A percentile compares a stretch with the other conserved stretches of the same genome.
Conservation (phyloP, 257 asterid genomes). For the Solanum chmielewskii region DNA sequence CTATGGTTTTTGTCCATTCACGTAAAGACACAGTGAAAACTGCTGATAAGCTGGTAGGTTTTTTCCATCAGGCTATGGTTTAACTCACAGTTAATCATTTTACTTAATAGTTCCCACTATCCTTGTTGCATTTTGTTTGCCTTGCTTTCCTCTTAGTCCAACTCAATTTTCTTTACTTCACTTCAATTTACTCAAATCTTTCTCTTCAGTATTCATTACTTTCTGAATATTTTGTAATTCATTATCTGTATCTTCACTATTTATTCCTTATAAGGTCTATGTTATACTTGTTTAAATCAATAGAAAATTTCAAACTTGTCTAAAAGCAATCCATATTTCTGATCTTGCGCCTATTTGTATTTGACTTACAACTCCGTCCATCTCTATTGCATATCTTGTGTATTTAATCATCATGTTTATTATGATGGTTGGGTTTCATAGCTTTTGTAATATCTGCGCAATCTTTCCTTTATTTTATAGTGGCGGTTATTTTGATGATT, state of each 20-base stretch:
- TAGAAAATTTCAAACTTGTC: background rate
- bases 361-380: background rate
- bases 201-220: background rate
- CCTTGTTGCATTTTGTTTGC: background rate
- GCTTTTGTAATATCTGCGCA: background rate
- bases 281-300: background rate
- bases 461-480: background rate
- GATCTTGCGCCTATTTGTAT: background rate
- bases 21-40: slow-evolving; percentile 97
- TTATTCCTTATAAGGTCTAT: background rate
- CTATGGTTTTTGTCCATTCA: slow-evolving; percentile 96
- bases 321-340: background rate
- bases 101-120: background rate
- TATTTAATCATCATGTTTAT: background rate
- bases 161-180: background rate
- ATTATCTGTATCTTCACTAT: background rate
- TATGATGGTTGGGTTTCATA: background rate
- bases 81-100: background rate
- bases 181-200: background rate
- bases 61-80: background rate
- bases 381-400: background rate
- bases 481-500: background rate
- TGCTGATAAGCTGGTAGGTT: slow-evolving; percentile 79
- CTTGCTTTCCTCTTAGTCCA: background rate
- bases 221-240: background rate